phyloP scores from a whole-genome alignment of 225 moss, liverwort and hornwort genomes.

The Anthoceros angustus region DNA sequence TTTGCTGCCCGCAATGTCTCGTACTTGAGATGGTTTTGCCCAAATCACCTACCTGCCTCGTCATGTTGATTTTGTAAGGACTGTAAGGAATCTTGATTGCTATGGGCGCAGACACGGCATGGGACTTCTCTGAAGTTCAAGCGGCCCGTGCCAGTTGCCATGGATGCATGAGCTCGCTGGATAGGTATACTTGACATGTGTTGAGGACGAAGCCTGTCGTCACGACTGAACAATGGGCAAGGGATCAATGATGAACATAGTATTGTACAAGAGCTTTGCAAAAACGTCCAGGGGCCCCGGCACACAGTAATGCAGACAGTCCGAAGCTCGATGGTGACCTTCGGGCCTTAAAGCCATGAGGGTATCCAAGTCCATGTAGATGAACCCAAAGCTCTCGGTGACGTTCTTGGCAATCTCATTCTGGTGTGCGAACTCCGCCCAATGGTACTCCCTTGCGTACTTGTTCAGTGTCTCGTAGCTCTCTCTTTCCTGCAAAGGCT shows the following conservation, averaged over 20 bases:
- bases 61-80: no score
- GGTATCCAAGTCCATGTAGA: background rate
- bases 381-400: background rate
- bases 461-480: no score
- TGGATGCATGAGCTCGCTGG: no score
- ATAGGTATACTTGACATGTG: no score
- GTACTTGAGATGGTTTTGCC: no score
- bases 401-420: background rate
- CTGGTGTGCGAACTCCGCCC: background rate
- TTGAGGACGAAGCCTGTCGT: no score
- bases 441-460: background rate
- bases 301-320: background rate
- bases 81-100: no score
- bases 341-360: background rate
- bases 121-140: no score
- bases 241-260: background rate
- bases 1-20: no score
- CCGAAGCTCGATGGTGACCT: background rate
- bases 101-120: no score
- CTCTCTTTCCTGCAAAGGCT: background rate
- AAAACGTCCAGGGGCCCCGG: background rate
- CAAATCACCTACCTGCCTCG: no score
- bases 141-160: no score
- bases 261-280: slow-evolving; percentile 1
- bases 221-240: background rate